These are phyloP conservation scores for Rhododendron vialii DNA, from an alignment of 148 eudicot species.

Conservation along the genomic window DNA sequence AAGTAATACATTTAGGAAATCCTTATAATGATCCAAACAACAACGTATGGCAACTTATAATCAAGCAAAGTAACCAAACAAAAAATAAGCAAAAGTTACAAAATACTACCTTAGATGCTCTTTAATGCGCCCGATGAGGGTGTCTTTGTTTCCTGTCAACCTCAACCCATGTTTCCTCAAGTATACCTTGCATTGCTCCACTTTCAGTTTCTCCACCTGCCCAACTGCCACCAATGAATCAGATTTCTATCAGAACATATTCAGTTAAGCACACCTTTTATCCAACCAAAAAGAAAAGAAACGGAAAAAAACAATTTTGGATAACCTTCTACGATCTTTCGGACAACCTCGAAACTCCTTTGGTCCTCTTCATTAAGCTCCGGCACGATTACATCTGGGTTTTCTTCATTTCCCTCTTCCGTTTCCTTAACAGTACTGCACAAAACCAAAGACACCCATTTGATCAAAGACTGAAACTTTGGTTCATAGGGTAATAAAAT, in stretches of 20 bases:
- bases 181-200: slow-evolving; percentile 80
- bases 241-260: not conserved
- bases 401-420: slow-evolving; percentile 21
- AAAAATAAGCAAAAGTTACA: not conserved
- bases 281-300: not conserved
- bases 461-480: not conserved
- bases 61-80: slow-evolving; percentile 1
- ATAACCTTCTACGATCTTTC: slow-evolving; percentile 47
- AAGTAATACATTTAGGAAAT: not conserved
- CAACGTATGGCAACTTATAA: not conserved
- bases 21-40: not conserved
- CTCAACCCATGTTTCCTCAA: slow-evolving; percentile 73
- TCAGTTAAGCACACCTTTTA: not conserved
- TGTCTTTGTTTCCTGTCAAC: slow-evolving; percentile 62
- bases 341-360: slow-evolving; percentile 43
- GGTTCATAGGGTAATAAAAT: not conserved
- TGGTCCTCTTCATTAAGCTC: slow-evolving; percentile 39
- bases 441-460: not conserved
- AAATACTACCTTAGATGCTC: slow-evolving; percentile 56
- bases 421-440: slow-evolving; percentile 11
- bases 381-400: slow-evolving; percentile 22
- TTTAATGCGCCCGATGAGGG: slow-evolving; percentile 57
- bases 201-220: slow-evolving; percentile 59
- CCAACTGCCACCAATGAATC: slow-evolving; percentile 40
- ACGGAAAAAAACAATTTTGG: not conserved